These are phyloP conservation scores for Phallus indusiatus DNA, from an alignment of 768 basidiomycete species.

Conservation along the genomic window DNA sequence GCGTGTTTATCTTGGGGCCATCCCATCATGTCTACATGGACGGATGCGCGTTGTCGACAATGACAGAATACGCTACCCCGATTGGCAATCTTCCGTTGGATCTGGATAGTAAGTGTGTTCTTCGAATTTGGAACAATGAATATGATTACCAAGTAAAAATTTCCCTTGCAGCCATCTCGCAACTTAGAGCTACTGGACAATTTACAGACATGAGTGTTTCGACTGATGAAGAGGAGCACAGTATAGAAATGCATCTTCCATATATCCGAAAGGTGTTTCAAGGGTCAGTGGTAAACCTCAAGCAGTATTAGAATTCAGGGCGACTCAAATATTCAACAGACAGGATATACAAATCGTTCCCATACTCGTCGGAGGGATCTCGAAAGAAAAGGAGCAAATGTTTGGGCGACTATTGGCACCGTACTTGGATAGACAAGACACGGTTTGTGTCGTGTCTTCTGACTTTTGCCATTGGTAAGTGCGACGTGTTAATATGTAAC, in stretches of 20 bases:
- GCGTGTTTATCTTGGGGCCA: slow-evolving; percentile 91
- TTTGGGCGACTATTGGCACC: slow-evolving; percentile 72
- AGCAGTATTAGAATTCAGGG: background rate
- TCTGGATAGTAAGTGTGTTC: slow-evolving; percentile 49
- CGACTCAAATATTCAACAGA: slow-evolving; percentile 25
- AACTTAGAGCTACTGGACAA: slow-evolving; percentile 52
- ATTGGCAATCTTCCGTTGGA: slow-evolving; percentile 77
- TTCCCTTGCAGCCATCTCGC: slow-evolving; percentile 44
- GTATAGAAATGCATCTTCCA: slow-evolving; percentile 96
- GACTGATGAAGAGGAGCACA: slow-evolving; percentile 91
- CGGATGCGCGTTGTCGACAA: slow-evolving; percentile 80
- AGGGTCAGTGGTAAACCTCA: slow-evolving; percentile 39
- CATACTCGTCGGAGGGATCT: slow-evolving; percentile 78
- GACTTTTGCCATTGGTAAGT: slow-evolving; percentile 97
- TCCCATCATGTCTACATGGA: slow-evolving; percentile 87
- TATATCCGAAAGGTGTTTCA: slow-evolving; percentile 81
- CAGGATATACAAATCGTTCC: slow-evolving; percentile 78
- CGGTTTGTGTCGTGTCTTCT: slow-evolving; percentile 84
- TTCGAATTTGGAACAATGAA: too few species aligned
- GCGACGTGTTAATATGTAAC: too few species aligned
- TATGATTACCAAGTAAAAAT: too few species aligned
- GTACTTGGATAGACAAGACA: slow-evolving; percentile 68
- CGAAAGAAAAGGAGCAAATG: slow-evolving; percentile 42
- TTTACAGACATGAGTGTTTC: slow-evolving; percentile 58
- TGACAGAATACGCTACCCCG: slow-evolving; percentile 73